Percentiles rank a stretch among this genome's conserved stretches.
These are phyloP conservation scores for Lodderomyces parapsilosis DNA, from an alignment of 1,139 yeast genomes.

Conservation along the genomic window DNA sequence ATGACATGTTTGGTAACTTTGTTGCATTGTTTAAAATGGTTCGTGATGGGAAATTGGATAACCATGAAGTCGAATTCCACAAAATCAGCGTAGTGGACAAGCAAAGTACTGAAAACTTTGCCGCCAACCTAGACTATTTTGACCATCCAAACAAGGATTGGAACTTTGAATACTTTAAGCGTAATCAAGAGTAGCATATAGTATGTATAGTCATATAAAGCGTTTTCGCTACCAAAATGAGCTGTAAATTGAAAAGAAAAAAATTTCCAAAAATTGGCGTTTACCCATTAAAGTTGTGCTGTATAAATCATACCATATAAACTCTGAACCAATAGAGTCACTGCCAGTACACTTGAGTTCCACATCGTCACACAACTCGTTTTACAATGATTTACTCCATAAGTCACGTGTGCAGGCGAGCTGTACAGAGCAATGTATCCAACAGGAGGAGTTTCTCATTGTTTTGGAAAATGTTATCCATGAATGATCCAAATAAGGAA, in stretches of 20 bases:
- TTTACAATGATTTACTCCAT: neutral
- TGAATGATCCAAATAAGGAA: constrained; percentile 28
- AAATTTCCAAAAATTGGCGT: too few species aligned
- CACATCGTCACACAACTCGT: too few species aligned
- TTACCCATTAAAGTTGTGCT: too few species aligned
- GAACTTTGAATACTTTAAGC: constrained; percentile 27
- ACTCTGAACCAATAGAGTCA: neutral
- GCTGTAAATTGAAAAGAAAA: neutral
- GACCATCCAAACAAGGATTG: constrained; percentile 23
- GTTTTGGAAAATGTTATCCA: constrained; percentile 37
- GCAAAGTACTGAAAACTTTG: neutral
- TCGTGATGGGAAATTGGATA: constrained; percentile 21
- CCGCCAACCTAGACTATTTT: constrained; percentile 19
- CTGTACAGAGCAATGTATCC: neutral
- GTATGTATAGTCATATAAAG: neutral
- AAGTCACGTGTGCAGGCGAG: constrained; percentile 1
- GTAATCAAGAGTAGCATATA: neutral
- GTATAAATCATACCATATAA: neutral
- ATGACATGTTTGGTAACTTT: constrained; percentile 33
- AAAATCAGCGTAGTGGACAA: neutral
- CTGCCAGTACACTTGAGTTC: neutral
- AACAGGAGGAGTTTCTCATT: constrained; percentile 25
- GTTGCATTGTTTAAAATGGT: constrained; percentile 23
- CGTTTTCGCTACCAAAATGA: neutral
- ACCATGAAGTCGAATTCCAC: constrained; percentile 2